These are phyloP conservation scores for Ogataea ganodermae DNA, from an alignment of 805 yeast species.

Conservation along the genomic window DNA sequence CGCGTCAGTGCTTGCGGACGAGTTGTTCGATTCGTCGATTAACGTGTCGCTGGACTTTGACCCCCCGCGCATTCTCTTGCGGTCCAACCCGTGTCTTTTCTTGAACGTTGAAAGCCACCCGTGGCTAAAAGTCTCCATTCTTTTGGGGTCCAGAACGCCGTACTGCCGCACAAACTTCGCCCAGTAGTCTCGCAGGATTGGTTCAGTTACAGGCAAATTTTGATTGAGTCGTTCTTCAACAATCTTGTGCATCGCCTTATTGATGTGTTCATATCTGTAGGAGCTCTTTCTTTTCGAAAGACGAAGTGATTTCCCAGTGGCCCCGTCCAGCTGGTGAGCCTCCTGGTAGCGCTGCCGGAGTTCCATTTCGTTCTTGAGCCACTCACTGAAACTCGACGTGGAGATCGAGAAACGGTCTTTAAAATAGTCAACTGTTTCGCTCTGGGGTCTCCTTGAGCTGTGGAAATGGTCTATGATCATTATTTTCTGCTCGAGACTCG, in stretches of 20 bases:
- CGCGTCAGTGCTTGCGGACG: background rate
- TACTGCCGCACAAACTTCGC: constrained; percentile 51
- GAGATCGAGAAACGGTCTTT: constrained; percentile 53
- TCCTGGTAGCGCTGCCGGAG: constrained; percentile 47
- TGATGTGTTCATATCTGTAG: constrained; percentile 59
- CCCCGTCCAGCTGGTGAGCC: constrained; percentile 28
- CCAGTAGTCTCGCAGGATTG: constrained; percentile 59
- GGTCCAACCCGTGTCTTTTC: constrained; percentile 47
- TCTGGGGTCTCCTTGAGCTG: constrained; percentile 51
- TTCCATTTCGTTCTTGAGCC: constrained; percentile 57
- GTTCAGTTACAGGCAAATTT: constrained; percentile 54
- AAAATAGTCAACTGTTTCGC: constrained; percentile 56
- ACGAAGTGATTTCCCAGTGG: constrained; percentile 26
- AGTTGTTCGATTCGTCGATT: background rate
- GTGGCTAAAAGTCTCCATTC: constrained; percentile 55
- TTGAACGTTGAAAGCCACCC: constrained; percentile 67
- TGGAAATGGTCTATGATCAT: constrained; percentile 55
- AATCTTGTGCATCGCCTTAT: constrained; percentile 57
- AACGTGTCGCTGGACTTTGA: constrained; percentile 2
- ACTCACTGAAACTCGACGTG: constrained; percentile 61
- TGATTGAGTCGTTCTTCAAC: constrained; percentile 47
- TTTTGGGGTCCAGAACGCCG: constrained; percentile 62
- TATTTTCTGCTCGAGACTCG: constrained; percentile 60
- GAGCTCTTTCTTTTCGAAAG: constrained; percentile 46
- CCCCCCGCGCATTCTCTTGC: constrained; percentile 14